Conservation (phyloP, 2,329 filamentous ascomycete genomes). For the Pseudocercospora musae region DNA sequence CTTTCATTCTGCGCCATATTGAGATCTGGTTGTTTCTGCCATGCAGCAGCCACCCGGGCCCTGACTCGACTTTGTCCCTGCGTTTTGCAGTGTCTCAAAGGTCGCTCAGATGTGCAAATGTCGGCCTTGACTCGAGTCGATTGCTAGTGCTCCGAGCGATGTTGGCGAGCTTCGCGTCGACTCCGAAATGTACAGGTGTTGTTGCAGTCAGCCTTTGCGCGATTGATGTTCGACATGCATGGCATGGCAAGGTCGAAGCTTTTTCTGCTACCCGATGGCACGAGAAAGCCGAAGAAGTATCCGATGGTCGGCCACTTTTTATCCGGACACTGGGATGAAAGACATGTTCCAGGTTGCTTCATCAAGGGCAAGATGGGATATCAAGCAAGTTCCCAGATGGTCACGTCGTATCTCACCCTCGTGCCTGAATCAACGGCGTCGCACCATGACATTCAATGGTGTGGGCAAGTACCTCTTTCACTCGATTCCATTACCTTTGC, state of each 20-base stretch:
- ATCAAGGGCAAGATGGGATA: neutral
- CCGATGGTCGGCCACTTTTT: neutral
- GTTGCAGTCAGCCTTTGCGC: slow-evolving; percentile 4
- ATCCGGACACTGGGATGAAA: neutral
- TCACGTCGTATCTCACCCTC: neutral
- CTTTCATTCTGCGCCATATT: slow-evolving; percentile 13
- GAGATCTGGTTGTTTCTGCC: slow-evolving; percentile 5
- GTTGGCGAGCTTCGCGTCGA: too few species aligned
- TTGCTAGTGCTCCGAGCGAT: neutral
- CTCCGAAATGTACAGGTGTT: slow-evolving; percentile 3
- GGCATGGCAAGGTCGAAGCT: neutral
- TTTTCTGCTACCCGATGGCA: neutral
- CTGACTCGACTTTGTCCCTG: slow-evolving; percentile 9
- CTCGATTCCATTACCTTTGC: neutral
- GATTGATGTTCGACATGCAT: neutral
- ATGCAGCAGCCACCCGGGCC: neutral
- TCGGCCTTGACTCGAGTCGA: slow-evolving; percentile 3
- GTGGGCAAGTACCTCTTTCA: neutral
- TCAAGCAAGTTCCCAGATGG: neutral
- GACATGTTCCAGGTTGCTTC: neutral
- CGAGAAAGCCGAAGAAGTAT: neutral
- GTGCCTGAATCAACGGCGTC: neutral
- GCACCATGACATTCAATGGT: neutral
- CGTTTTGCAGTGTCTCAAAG: slow-evolving; percentile 8
- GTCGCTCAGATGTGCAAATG: slow-evolving; percentile 7